These are phyloP conservation scores for Verticillium klebahnii DNA, from an alignment of 2,329 filamentous ascomycete species.

Conservation along the genomic window DNA sequence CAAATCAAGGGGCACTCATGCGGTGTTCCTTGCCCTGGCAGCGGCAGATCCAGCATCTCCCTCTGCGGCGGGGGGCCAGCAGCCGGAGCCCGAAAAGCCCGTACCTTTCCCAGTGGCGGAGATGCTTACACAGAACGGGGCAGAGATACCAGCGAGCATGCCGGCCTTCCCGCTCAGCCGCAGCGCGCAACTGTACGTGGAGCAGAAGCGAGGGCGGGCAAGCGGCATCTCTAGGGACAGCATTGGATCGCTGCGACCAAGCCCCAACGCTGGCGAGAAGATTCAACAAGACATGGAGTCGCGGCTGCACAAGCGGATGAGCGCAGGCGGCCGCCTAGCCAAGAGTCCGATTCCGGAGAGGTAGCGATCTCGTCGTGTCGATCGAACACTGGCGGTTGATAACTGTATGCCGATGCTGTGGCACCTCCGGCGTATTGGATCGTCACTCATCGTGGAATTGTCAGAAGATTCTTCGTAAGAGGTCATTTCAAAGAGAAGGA, in stretches of 20 bases:
- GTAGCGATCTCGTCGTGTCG: slow-evolving; percentile 36
- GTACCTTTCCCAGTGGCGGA: slow-evolving; percentile 86
- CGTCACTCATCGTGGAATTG: neutral
- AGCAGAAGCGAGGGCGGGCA: slow-evolving; percentile 62
- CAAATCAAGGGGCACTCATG: slow-evolving; percentile 81
- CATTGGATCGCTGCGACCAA: slow-evolving; percentile 54
- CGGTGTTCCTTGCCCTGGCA: slow-evolving; percentile 84
- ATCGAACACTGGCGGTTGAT: slow-evolving; percentile 5
- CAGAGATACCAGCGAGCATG: slow-evolving; percentile 70
- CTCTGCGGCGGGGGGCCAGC: slow-evolving; percentile 35
- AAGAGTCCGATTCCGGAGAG: slow-evolving; percentile 60
- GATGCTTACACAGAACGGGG: slow-evolving; percentile 87
- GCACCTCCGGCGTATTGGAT: slow-evolving; percentile 3
- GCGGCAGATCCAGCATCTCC: slow-evolving; percentile 88
- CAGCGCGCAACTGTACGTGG: slow-evolving; percentile 77
- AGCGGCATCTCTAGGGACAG: slow-evolving; percentile 50
- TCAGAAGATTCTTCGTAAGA: neutral
- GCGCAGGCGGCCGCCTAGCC: slow-evolving; percentile 69
- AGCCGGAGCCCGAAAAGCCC: slow-evolving; percentile 42
- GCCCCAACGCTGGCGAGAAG: slow-evolving; percentile 38
- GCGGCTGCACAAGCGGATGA: slow-evolving; percentile 73
- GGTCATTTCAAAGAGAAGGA: neutral
- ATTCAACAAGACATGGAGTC: slow-evolving; percentile 60
- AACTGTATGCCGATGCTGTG: slow-evolving; percentile 8
- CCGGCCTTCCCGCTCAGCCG: slow-evolving; percentile 81